Evolutionary conservation across 2,329 filamentous ascomycete species (phyloP).

Genomic region (Paradendryphiella salina): DNA sequence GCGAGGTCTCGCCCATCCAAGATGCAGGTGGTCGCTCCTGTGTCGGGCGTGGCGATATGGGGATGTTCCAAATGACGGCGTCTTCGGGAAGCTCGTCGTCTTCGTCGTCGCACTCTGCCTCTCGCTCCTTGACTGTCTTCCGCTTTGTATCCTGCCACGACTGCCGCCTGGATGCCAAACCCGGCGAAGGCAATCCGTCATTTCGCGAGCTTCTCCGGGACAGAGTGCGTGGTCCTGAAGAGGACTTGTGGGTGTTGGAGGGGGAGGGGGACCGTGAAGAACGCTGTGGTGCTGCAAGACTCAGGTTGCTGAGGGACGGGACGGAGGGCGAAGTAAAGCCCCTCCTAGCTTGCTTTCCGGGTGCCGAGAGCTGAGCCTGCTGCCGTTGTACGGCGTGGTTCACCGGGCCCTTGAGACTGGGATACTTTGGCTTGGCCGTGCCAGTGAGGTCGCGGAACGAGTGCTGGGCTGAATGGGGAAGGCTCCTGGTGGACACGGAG

Average conservation of each 20-base stretch:
- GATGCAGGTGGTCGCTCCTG: slow-evolving; percentile 47
- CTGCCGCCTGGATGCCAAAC: slow-evolving; percentile 48
- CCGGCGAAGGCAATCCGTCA: slow-evolving; percentile 37
- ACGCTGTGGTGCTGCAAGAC: slow-evolving; percentile 38
- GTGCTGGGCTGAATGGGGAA: slow-evolving; percentile 24
- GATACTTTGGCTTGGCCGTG: slow-evolving; percentile 44
- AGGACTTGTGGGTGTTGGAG: slow-evolving; percentile 31
- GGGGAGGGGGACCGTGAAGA: slow-evolving; percentile 46
- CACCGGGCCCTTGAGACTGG: slow-evolving; percentile 48
- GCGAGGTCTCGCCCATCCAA: slow-evolving; percentile 36
- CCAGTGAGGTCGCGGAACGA: slow-evolving; percentile 48
- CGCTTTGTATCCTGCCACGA: slow-evolving; percentile 68
- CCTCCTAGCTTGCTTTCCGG: slow-evolving; percentile 46
- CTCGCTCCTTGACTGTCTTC: slow-evolving; percentile 71
- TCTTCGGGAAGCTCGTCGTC: slow-evolving; percentile 73
- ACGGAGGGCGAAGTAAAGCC: slow-evolving; percentile 48
- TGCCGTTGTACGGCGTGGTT: slow-evolving; percentile 35
- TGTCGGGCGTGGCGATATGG: slow-evolving; percentile 66
- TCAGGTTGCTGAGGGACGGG: slow-evolving; percentile 39
- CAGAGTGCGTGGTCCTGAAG: slow-evolving; percentile 36
- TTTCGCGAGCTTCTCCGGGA: slow-evolving; percentile 42
- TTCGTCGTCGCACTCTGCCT: slow-evolving; percentile 77
- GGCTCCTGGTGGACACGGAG: slow-evolving; percentile 22
- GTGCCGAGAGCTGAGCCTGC: slow-evolving; percentile 45
- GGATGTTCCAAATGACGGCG: slow-evolving; percentile 78